Conservation (phyloP, 371 early-diverging fungal species). For the Mortierella sp. region DNA sequence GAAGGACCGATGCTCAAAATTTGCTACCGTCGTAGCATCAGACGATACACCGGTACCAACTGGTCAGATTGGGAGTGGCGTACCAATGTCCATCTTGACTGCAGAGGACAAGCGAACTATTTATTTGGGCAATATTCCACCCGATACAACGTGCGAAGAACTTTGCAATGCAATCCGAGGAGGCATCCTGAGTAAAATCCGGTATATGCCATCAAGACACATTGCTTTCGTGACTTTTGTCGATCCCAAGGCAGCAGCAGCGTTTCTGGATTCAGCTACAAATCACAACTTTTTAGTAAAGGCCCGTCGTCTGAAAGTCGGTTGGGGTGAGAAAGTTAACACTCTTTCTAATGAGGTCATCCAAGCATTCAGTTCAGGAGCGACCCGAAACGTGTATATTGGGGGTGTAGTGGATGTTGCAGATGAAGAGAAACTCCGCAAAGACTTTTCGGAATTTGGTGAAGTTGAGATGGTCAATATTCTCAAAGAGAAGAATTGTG, state of each 20-base stretch:
- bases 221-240: constrained; percentile 89
- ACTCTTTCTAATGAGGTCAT: constrained; percentile 67
- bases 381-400: constrained; percentile 87
- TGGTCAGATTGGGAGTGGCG: not conserved
- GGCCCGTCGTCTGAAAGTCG: constrained; percentile 78
- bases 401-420: constrained; percentile 73
- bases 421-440: constrained; percentile 71
- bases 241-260: constrained; percentile 74
- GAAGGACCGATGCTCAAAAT: constrained; percentile 81
- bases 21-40: constrained; percentile 3
- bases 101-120: constrained; percentile 74
- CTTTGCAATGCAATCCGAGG: constrained; percentile 90
- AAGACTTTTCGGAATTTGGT: constrained; percentile 82
- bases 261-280: constrained; percentile 67
- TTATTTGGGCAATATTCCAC: constrained; percentile 82
- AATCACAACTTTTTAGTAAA: constrained; percentile 74
- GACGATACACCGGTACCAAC: not conserved
- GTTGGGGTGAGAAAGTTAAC: constrained; percentile 82
- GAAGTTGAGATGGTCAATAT: constrained; percentile 84
- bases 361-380: constrained; percentile 74
- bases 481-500: constrained; percentile 82
- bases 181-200: constrained; percentile 82
- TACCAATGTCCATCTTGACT: constrained; percentile 14
- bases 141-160: constrained; percentile 81
- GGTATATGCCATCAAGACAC: constrained; percentile 80